Evolutionary conservation across 768 basidiomycete genomes (phyloP).

Genomic region (Boletus reticuloceps): DNA sequence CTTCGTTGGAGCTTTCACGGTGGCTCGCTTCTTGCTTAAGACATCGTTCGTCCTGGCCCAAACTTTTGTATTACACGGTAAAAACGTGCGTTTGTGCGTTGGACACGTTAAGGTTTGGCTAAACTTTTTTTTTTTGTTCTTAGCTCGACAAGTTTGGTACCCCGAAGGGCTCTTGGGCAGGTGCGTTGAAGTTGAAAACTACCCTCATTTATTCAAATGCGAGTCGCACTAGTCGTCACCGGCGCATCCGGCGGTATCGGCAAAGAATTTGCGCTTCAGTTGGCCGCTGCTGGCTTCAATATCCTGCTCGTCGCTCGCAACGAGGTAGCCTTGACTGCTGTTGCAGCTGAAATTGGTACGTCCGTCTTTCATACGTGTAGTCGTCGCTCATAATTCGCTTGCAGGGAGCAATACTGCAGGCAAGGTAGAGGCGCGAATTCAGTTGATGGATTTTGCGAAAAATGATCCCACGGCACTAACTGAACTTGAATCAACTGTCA

Average conservation of each 20-base stretch:
- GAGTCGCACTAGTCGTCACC: slow-evolving; percentile 62
- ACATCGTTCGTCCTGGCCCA: slow-evolving; percentile 64
- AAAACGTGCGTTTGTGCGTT: slow-evolving; percentile 41
- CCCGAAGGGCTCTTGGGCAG: slow-evolving; percentile 86
- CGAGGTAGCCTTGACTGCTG: slow-evolving; percentile 53
- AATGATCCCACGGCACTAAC: slow-evolving; percentile 52
- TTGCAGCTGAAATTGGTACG: slow-evolving; percentile 74
- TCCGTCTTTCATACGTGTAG: not conserved
- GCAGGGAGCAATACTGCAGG: slow-evolving; percentile 35
- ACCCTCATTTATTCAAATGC: not conserved
- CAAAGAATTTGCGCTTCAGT: slow-evolving; percentile 88
- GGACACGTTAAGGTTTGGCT: not conserved
- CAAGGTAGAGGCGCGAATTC: slow-evolving; percentile 56
- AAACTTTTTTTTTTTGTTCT: not conserved
- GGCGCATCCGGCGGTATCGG: slow-evolving; percentile 97
- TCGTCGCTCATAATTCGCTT: slow-evolving; percentile 20
- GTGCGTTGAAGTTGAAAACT: slow-evolving; percentile 28
- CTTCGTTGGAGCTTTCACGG: slow-evolving; percentile 52
- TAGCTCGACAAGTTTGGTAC: slow-evolving; percentile 83
- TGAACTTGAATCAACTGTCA: slow-evolving; percentile 47
- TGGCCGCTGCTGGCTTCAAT: slow-evolving; percentile 87
- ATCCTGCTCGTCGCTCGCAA: slow-evolving; percentile 82
- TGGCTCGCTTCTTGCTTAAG: slow-evolving; percentile 55
- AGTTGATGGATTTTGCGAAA: slow-evolving; percentile 75
- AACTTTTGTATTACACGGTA: slow-evolving; percentile 70